phyloP scores from a whole-genome alignment of 768 basidiomycete genomes.

The Mycena kentingensis region DNA sequence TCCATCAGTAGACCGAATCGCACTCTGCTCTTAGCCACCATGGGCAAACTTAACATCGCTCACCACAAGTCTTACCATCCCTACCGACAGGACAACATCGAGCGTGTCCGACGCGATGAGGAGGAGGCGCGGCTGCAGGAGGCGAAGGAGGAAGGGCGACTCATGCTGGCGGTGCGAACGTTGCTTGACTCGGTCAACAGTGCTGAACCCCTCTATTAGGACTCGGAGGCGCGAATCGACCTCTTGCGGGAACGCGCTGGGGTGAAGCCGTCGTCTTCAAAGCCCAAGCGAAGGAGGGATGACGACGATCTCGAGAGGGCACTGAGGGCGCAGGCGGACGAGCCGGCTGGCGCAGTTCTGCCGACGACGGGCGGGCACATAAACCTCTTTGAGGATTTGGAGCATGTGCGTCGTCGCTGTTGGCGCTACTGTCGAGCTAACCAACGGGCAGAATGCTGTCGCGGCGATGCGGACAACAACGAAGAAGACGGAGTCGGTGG shows the following conservation, averaged over 20 bases:
- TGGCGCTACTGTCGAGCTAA: too few relatives aligned
- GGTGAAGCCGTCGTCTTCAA: conserved; percentile 33
- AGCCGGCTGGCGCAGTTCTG: conserved; percentile 38
- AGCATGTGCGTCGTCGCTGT: too few relatives aligned
- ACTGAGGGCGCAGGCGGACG: conserved; percentile 27
- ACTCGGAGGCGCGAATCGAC: conserved; percentile 78
- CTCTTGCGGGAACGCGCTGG: conserved; percentile 66
- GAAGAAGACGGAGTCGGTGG: conserved; percentile 48
- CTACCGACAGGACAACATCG: conserved; percentile 82
- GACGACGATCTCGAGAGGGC: conserved; percentile 39
- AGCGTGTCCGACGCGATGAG: conserved; percentile 77
- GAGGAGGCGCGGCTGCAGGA: conserved; percentile 72
- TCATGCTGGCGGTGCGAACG: conserved; percentile 64
- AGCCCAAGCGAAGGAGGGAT: conserved; percentile 41
- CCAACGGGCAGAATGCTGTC: conserved; percentile 52
- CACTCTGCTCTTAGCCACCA: conserved; percentile 30
- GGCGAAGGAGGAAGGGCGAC: conserved; percentile 67
- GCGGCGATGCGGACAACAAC: conserved; percentile 46
- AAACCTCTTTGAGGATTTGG: conserved; percentile 84
- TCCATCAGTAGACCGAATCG: too few relatives aligned
- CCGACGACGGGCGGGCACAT: conserved; percentile 67
- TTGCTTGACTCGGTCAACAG: conserved; percentile 4
- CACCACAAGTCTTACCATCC: conserved; percentile 93
- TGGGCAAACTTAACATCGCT: conserved; percentile 88
- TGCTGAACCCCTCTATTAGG: conserved; percentile 45